These are phyloP conservation scores for Melanopsichium pennsylvanicum DNA, from an alignment of 1,284 basidiomycete species.

Conservation along the genomic window DNA sequence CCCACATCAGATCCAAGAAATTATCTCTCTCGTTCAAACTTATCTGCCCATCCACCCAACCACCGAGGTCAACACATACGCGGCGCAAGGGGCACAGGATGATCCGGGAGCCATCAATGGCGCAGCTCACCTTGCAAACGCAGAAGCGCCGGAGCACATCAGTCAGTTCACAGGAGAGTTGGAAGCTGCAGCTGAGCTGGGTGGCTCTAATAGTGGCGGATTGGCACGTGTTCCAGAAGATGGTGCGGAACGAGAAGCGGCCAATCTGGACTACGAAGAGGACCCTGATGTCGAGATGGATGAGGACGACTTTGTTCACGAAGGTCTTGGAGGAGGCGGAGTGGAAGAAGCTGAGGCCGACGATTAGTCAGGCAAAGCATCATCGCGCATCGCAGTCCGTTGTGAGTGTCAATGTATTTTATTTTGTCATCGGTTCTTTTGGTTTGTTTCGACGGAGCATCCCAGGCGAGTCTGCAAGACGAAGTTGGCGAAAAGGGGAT, in stretches of 20 bases:
- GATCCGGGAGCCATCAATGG: constrained; percentile 12
- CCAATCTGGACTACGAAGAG: constrained; percentile 56
- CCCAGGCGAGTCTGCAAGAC: no score
- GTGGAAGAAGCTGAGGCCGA: constrained; percentile 66
- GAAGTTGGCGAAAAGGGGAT: no score
- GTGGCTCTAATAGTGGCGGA: constrained; percentile 45
- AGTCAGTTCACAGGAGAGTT: constrained; percentile 32
- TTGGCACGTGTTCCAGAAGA: constrained; percentile 40
- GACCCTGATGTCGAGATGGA: constrained; percentile 58
- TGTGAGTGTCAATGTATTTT: constrained; percentile 27
- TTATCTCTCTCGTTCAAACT: constrained; percentile 73
- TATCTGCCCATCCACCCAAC: constrained; percentile 40
- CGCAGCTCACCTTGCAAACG: neutral
- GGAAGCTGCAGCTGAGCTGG: constrained; percentile 36
- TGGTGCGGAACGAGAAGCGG: constrained; percentile 42
- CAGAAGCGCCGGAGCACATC: constrained; percentile 11
- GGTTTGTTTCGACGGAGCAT: no score
- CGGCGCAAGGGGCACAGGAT: constrained; percentile 25
- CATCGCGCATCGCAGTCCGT: neutral
- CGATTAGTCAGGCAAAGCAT: constrained; percentile 17
- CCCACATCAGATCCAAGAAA: constrained; percentile 73
- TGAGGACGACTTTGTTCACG: constrained; percentile 54
- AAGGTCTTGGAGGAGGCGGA: constrained; percentile 36
- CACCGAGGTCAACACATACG: constrained; percentile 18
- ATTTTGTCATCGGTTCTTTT: no score